Base-by-base conservation (phyloP, 2,329 filamentous ascomycete species). In the Diaporthe sp. region DNA sequence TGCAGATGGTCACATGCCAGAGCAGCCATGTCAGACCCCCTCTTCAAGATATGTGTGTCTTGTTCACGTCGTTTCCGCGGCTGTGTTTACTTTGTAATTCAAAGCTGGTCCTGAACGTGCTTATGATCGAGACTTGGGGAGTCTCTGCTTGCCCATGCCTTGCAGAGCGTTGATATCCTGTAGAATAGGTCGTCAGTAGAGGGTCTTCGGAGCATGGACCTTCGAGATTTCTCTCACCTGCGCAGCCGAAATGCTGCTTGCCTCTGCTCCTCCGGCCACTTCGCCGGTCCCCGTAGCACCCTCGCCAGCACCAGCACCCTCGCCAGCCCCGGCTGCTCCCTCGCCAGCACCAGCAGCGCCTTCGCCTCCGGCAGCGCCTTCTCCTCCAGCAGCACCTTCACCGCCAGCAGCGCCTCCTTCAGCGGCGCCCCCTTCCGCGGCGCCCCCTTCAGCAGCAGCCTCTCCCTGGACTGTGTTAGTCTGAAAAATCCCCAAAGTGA, bases 361-460 rank as follows among this genome's bases (percentile, higher is more conserved):
- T 38, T 0, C 10, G 13, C 8, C 10, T n/a, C 10, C 47, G 0
- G 47, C 50, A 54, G 4, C 13, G 12, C 45, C 64, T n/a, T 38
- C 64, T 4, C 12, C 45, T 28, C 61, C 61, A 15, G 28, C 45
- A 30, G 42, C 33, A 52, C 35, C 64, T 12, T 52, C 64, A 7
- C 12, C 45, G 30, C 61, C 61, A 22, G 25, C 45, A 22, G 45
- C 33, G 33, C 38, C 70, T 22, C 57, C 58, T 13, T 54, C 45
- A 5, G 45, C 71, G 73, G 83, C 47, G 5, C 47, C 47, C 15
- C 47, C 47, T 8, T n/a, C 66, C 74, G 82, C 81, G 79, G 82
- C 82, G 58, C 82, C 84, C 5, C 81, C 58, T 2, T 42, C 4
- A 42, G 15, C 10, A n/a, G n/a, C n/a, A n/a, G n/a, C n/a, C n/a